Conservation (phyloP, 495 filamentous ascomycete species). For the Cercophora samala region DNA sequence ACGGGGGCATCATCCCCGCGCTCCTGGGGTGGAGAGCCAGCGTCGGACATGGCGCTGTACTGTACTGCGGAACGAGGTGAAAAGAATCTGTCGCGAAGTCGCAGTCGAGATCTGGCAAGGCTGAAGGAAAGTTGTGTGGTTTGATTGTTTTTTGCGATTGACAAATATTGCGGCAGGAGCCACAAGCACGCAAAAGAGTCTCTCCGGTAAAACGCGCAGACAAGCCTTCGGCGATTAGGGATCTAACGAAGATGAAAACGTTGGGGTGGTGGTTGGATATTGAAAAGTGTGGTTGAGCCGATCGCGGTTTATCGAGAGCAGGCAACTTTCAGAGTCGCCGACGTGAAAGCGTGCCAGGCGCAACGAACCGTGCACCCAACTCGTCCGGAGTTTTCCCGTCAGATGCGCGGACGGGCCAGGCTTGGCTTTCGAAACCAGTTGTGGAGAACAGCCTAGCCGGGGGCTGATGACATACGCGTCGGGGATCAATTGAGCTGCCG, state of each 20-base stretch:
- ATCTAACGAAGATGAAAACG: not conserved
- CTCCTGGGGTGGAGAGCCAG: slow-evolving; percentile 30
- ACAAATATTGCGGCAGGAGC: not conserved
- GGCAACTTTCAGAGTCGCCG: not conserved
- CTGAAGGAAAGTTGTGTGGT: not conserved
- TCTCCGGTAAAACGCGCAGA: not conserved
- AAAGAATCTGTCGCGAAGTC: not conserved
- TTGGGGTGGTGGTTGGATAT: not conserved
- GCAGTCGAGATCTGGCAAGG: not conserved
- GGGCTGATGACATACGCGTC: no score
- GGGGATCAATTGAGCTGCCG: not conserved
- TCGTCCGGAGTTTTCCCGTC: slow-evolving; percentile 12
- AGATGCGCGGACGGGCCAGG: not conserved
- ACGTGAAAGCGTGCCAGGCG: not conserved
- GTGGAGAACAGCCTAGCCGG: no score
- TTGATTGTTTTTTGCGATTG: not conserved
- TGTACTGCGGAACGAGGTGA: not conserved
- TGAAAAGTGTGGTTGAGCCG: not conserved
- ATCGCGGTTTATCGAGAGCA: not conserved
- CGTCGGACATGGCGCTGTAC: slow-evolving; percentile 8
- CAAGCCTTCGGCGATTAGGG: not conserved
- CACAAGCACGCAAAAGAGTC: not conserved
- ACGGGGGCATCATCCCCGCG: slow-evolving; percentile 23
- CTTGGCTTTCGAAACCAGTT: no score
- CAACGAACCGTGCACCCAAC: not conserved